Evolutionary conservation across 2,329 filamentous ascomycete species (phyloP), one percentile per base, ranked within the genome.

Genomic region (Amauroascus niger): DNA sequence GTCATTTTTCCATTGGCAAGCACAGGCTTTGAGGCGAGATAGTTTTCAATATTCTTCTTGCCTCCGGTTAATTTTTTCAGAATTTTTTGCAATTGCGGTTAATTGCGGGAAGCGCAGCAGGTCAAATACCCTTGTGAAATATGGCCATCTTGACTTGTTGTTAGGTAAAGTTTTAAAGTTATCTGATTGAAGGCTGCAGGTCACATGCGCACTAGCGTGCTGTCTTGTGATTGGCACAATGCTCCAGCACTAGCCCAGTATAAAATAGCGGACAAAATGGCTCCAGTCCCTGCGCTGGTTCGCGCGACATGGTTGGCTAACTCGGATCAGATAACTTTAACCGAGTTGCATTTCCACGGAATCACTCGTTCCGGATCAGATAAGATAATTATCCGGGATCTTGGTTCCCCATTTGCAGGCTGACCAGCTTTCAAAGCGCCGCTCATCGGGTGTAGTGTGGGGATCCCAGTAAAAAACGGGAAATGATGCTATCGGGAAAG

Each of bases 301-400:
- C 28, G 16, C 5, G 7, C 18, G 24, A 33, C 11, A 1, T 11
- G n/a, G 18, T 35, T 35, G 32, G 45, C 16, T 48, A 14, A 24
- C 6, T 35, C 45, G 45, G 45, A 48, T 48, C 45, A 48, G 45
- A 48, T 48, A 48, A 48, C 30, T 48, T 48, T 48, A 48, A 48
- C 37, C 37, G 37, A 48, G 28, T 47, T 24, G n/a, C 26, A 8
- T n/a, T 30, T 16, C 14, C 32, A 14, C 24, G 43, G 11, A 46
- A 8, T 32, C 14, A n/a, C 13, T 22, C 20, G 14, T 26, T 26
- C 16, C 24, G 26, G 43, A 28, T 46, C 24, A 22, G 37, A 40
- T 35, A 48, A 35, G 45, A 35, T 48, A 35, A 48, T 48, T 33
- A 35, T 33, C 20, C 32, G 45, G 45, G 13, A 13, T 33, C 26